These are phyloP conservation scores for Setomelanomma holmii DNA, from an alignment of 2,329 filamentous ascomycete genomes.

Conservation along the genomic window DNA sequence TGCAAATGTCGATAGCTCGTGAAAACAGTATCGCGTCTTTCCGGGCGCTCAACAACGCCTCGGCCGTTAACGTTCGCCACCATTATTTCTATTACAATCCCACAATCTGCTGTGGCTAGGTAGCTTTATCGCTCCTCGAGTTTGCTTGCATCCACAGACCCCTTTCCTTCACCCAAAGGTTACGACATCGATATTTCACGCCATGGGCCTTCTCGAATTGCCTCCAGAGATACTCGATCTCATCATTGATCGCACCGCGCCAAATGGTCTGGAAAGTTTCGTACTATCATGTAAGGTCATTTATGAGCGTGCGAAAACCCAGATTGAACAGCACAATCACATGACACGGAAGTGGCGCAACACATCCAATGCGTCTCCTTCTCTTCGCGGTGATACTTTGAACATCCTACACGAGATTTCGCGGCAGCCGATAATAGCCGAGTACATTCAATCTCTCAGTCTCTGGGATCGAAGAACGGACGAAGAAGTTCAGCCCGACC, in stretches of 20 bases:
- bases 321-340: slow-evolving; percentile 38
- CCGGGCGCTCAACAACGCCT: too few species aligned
- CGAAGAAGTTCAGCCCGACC: slow-evolving; percentile 4
- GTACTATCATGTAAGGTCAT: slow-evolving; percentile 40
- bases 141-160: too few species aligned
- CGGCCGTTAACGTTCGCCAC: neutral
- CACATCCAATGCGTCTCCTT: slow-evolving; percentile 20
- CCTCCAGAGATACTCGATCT: slow-evolving; percentile 42
- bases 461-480: slow-evolving; percentile 33
- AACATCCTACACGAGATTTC: slow-evolving; percentile 35
- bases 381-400: slow-evolving; percentile 28
- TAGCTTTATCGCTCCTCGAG: too few species aligned
- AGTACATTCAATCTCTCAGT: slow-evolving; percentile 38
- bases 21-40: too few species aligned
- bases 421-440: slow-evolving; percentile 32
- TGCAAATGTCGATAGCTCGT: neutral
- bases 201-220: slow-evolving; percentile 42
- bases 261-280: slow-evolving; percentile 37
- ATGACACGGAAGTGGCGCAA: slow-evolving; percentile 33
- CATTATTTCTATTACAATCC: neutral
- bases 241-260: slow-evolving; percentile 36
- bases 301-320: slow-evolving; percentile 30
- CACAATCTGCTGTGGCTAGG: too few species aligned
- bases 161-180: too few species aligned
- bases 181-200: neutral